Evolutionary conservation across 257 asterid species (phyloP).

Genomic region (Solanum medicagineum): DNA sequence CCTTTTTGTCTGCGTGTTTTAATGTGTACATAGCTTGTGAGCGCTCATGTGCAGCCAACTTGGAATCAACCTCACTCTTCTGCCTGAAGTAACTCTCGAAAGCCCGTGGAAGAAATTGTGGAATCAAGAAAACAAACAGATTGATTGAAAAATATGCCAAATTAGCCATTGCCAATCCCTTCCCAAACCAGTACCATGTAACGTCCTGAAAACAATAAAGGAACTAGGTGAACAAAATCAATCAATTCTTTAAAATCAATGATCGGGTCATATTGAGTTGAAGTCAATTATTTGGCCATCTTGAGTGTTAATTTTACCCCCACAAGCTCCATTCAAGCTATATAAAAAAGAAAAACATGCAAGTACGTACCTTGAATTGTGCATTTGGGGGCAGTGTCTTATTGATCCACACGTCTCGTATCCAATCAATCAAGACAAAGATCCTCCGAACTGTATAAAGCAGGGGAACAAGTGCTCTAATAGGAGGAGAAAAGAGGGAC

Average conservation of each 20-base stretch:
- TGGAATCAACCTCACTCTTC: conserved; percentile 35
- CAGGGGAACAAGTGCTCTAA: conserved; percentile 71
- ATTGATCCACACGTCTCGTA: conserved; percentile 61
- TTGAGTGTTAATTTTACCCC: too few relatives aligned
- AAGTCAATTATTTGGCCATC: too few relatives aligned
- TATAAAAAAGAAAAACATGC: neutral
- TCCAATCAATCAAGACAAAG: conserved; percentile 63
- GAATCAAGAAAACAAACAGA: conserved; percentile 57
- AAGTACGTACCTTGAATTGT: conserved; percentile 20
- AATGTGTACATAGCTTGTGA: conserved; percentile 11
- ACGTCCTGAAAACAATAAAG: conserved; percentile 28
- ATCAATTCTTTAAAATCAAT: neutral
- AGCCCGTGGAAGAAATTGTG: conserved; percentile 68
- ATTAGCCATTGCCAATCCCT: conserved; percentile 46
- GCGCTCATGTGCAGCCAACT: conserved; percentile 42
- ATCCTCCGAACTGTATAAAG: conserved; percentile 67
- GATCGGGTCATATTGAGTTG: neutral
- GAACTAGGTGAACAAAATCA: neutral
- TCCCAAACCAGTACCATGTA: conserved; percentile 75
- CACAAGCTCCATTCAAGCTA: neutral
- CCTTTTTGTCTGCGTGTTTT: conserved; percentile 24
- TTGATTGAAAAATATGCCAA: conserved; percentile 38
- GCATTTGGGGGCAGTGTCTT: conserved; percentile 64
- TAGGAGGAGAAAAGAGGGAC: conserved; percentile 72
- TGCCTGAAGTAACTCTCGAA: conserved; percentile 55